Evolutionary conservation across 331 rosid species (phyloP).

Genomic region (Stylosanthes scabra): DNA sequence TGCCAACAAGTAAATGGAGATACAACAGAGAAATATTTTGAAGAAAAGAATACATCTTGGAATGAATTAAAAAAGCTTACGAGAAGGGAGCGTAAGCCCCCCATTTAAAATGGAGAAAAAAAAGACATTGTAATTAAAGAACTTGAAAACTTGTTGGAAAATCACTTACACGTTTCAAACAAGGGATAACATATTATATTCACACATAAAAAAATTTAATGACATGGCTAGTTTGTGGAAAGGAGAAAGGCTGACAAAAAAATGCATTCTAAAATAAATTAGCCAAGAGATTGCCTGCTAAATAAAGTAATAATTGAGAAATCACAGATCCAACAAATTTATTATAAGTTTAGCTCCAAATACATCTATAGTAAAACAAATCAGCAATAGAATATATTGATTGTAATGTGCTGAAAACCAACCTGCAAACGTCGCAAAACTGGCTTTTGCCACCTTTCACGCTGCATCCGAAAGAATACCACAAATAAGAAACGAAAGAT

Average conservation of each 20-base stretch:
- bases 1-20: slow-evolving; percentile 4
- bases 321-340: slow-evolving; percentile 7
- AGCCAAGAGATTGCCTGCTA: slow-evolving; percentile 19
- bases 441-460: slow-evolving; percentile 96
- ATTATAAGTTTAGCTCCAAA: neutral
- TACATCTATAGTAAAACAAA: slow-evolving; percentile 1
- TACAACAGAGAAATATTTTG: neutral
- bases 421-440: slow-evolving; percentile 96
- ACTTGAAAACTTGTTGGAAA: neutral
- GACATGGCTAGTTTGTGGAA: neutral
- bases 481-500: slow-evolving; percentile 18
- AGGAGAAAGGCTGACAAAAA: slow-evolving; percentile 13
- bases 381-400: slow-evolving; percentile 13
- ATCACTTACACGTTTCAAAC: neutral
- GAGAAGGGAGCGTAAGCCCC: neutral
- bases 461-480: slow-evolving; percentile 55
- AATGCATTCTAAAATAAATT: slow-evolving; percentile 9
- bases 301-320: slow-evolving; percentile 22
- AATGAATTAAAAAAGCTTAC: neutral
- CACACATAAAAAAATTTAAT: neutral
- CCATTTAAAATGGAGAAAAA: no score
- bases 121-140: neutral
- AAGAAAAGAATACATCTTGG: neutral
- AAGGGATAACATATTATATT: slow-evolving; percentile 5
- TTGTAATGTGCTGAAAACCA: slow-evolving; percentile 33